Evolutionary conservation across 169 alveolate species (phyloP).

Genomic region (Eimeria mitis): DNA sequence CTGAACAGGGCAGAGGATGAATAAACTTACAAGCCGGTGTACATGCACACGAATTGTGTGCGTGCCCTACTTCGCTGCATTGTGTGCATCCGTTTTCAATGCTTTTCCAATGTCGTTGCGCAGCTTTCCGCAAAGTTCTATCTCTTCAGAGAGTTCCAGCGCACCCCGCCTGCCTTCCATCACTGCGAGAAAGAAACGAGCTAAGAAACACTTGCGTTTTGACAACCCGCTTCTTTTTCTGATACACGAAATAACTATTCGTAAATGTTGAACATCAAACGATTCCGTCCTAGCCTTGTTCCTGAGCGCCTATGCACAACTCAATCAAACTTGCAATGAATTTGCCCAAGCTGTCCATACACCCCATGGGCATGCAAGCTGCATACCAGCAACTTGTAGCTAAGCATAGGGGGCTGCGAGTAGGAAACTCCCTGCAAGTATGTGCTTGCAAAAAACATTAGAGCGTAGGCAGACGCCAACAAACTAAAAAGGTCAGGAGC

Average conservation of each 20-base stretch:
- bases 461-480: not conserved
- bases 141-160: conserved; percentile 25
- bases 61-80: conserved; percentile 54
- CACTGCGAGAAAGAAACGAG: not conserved
- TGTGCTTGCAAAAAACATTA: not conserved
- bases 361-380: not conserved
- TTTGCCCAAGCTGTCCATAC: conserved; percentile 30
- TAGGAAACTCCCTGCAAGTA: not conserved
- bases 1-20: not conserved
- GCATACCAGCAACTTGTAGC: not conserved
- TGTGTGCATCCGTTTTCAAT: conserved; percentile 28
- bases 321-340: not conserved
- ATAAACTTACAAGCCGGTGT: not conserved
- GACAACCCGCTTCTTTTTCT: not conserved
- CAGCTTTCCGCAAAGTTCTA: conserved; percentile 51
- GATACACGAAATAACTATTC: not conserved
- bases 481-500: conserved; percentile 1
- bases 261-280: not conserved
- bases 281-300: not conserved
- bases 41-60: not conserved
- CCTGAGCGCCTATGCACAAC: conserved; percentile 2
- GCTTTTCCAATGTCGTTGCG: conserved; percentile 51
- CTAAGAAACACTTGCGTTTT: not conserved
- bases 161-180: conserved; percentile 32
- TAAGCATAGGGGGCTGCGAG: not conserved